Conservation (phyloP, 352 stramenopile species). For the Pythium rhizo-oryzae region DNA sequence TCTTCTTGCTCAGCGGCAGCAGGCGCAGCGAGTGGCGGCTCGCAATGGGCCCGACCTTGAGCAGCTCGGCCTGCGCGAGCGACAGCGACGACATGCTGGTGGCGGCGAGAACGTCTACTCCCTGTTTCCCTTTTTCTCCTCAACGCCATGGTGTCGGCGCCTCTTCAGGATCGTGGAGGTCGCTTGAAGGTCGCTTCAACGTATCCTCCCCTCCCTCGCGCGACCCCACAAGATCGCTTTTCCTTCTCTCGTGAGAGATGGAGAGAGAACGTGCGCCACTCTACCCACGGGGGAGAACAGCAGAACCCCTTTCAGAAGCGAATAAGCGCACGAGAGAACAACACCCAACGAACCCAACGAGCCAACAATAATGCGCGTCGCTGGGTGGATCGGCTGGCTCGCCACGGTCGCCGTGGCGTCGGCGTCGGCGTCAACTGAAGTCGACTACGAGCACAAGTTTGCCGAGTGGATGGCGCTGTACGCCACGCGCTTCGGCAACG, state of each 20-base stretch:
- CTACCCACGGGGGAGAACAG: too few relatives aligned
- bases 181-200: slow-evolving; percentile 13
- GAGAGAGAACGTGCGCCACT: too few relatives aligned
- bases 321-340: too few relatives aligned
- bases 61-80: slow-evolving; percentile 72
- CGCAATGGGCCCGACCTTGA: slow-evolving; percentile 79
- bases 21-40: slow-evolving; percentile 77
- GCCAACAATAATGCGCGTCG: not conserved
- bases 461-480: slow-evolving; percentile 57
- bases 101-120: too few relatives aligned
- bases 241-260: not conserved
- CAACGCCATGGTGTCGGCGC: too few relatives aligned
- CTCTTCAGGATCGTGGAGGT: slow-evolving; percentile 19
- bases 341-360: not conserved
- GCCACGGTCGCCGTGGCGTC: too few relatives aligned
- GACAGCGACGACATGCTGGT: slow-evolving; percentile 59
- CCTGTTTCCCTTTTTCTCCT: too few relatives aligned
- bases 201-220: not conserved
- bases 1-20: slow-evolving; percentile 85
- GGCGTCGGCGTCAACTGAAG: not conserved
- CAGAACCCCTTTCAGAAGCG: too few relatives aligned
- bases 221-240: slow-evolving; percentile 11
- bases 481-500: slow-evolving; percentile 42
- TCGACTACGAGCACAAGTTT: slow-evolving; percentile 74
- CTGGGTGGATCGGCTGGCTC: not conserved